Conservation (phyloP, 352 stramenopile species). For the Phytophthora idaei region DNA sequence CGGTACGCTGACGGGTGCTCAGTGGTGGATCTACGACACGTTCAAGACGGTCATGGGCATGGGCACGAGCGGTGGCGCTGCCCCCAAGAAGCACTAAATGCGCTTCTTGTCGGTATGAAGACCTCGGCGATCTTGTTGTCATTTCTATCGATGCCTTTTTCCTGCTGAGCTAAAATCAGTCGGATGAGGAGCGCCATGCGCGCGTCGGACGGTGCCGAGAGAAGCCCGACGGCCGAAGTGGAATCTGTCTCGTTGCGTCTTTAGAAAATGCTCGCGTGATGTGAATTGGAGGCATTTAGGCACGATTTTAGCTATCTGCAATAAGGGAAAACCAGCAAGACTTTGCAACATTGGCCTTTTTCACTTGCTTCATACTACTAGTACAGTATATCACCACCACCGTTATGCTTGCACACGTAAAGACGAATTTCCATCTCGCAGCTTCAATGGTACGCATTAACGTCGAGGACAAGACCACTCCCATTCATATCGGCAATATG, state of each 20-base stretch:
- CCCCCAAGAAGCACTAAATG: slow-evolving; percentile 72
- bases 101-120: slow-evolving; percentile 16
- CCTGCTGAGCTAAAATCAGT: neutral
- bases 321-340: slow-evolving; percentile 21
- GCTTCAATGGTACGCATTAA: too few relatives aligned
- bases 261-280: slow-evolving; percentile 28
- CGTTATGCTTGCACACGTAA: neutral
- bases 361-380: too few relatives aligned
- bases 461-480: too few relatives aligned
- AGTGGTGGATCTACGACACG: slow-evolving; percentile 98
- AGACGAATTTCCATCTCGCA: too few relatives aligned
- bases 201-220: slow-evolving; percentile 19
- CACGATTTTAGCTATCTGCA: slow-evolving; percentile 27
- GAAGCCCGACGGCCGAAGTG: slow-evolving; percentile 21
- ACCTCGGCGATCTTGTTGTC: slow-evolving; percentile 15
- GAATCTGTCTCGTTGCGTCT: slow-evolving; percentile 14
- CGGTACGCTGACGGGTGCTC: slow-evolving; percentile 94
- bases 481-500: too few relatives aligned
- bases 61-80: slow-evolving; percentile 87
- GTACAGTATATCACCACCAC: too few relatives aligned
- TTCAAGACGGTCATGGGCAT: slow-evolving; percentile 95
- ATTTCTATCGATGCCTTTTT: slow-evolving; percentile 8
- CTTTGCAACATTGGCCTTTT: slow-evolving; percentile 7
- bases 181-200: neutral
- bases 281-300: slow-evolving; percentile 16